A percentile compares a stretch with the other conserved stretches of the same genome.
These are phyloP conservation scores for Rhynchospora breviuscula DNA, from an alignment of 176 grass and related monocot genomes.

Conservation along the genomic window DNA sequence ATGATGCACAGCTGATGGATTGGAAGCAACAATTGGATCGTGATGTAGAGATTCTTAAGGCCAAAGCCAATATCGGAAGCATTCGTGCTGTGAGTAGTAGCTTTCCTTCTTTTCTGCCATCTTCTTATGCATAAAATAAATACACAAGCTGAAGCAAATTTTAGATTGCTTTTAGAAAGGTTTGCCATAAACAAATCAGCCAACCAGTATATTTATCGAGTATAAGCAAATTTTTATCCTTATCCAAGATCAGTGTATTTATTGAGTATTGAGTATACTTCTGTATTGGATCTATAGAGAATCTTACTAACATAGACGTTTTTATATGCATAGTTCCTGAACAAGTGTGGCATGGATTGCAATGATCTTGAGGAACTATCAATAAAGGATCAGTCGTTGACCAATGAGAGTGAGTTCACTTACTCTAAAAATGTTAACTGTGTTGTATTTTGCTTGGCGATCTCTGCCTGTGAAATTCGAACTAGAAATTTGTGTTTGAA, in stretches of 20 bases:
- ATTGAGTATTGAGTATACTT: not conserved
- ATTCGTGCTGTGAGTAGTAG: constrained; percentile 62
- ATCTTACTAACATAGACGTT: not conserved
- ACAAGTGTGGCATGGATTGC: constrained; percentile 71
- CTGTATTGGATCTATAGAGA: not conserved
- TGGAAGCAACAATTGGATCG: constrained; percentile 99
- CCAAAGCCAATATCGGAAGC: constrained; percentile 80
- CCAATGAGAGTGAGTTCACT: constrained; percentile 84
- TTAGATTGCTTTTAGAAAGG: not conserved
- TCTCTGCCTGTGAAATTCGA: not conserved
- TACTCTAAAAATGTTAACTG: constrained; percentile 6
- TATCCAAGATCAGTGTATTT: not conserved
- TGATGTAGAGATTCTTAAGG: constrained; percentile 98
- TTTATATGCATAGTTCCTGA: constrained; percentile 61
- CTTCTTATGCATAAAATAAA: not conserved
- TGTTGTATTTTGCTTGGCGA: not conserved
- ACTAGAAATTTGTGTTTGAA: not conserved
- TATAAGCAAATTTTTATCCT: not conserved
- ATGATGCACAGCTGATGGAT: constrained; percentile 78
- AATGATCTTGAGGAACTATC: constrained; percentile 82
- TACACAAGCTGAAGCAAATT: not conserved
- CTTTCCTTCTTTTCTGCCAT: not conserved
- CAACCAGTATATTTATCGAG: not conserved
- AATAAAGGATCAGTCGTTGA: constrained; percentile 88
- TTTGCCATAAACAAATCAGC: not conserved